Conservation (phyloP, 345 rosid species). For the Barbarea vulgaris region DNA sequence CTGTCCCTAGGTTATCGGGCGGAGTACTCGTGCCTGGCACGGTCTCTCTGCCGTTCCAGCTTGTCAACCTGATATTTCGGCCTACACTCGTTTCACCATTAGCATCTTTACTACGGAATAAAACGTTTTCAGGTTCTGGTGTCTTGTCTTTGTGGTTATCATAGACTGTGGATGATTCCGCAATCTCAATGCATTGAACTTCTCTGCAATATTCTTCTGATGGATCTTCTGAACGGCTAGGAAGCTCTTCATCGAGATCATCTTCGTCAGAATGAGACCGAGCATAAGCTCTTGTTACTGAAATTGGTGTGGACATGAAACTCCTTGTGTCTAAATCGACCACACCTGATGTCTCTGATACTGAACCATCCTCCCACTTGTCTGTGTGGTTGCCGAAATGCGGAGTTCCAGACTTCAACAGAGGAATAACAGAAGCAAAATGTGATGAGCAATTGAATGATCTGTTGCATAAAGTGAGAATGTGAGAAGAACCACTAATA, state of each 20-base stretch:
- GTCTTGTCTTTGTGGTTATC: constrained; percentile 47
- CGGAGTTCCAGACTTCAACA: constrained; percentile 38
- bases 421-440: constrained; percentile 17
- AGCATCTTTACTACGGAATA: neutral
- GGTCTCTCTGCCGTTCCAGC: constrained; percentile 57
- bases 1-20: constrained; percentile 49
- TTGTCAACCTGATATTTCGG: constrained; percentile 43
- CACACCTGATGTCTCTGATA: constrained; percentile 61
- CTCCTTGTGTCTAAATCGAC: constrained; percentile 47
- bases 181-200: constrained; percentile 79
- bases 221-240: constrained; percentile 46
- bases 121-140: constrained; percentile 3
- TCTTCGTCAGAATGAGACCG: constrained; percentile 44
- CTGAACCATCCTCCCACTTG: constrained; percentile 78
- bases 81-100: constrained; percentile 22
- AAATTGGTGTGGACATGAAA: constrained; percentile 49
- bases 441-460: neutral
- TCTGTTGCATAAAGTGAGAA: neutral
- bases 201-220: constrained; percentile 85
- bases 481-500: constrained; percentile 22
- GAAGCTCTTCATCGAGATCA: constrained; percentile 35
- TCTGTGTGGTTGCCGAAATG: constrained; percentile 36
- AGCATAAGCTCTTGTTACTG: constrained; percentile 44
- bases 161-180: constrained; percentile 40
- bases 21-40: constrained; percentile 57